These are phyloP conservation scores for Galerina marginata DNA, from an alignment of 768 basidiomycete genomes.

Conservation along the genomic window DNA sequence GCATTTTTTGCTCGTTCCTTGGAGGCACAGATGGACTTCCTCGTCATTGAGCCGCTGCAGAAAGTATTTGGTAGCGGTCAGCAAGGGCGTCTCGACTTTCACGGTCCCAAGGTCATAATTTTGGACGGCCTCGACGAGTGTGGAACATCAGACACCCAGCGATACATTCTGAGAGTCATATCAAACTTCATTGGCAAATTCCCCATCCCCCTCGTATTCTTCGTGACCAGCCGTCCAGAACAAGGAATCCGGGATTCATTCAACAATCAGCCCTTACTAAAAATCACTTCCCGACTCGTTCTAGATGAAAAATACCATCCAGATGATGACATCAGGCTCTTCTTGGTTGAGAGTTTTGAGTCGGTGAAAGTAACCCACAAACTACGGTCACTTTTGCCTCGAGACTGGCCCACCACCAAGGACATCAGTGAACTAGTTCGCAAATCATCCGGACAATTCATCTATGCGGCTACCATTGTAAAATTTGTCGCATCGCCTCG, in stretches of 20 bases:
- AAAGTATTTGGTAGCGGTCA: too few relatives aligned
- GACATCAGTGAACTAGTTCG: too few relatives aligned
- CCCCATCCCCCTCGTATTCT: neutral
- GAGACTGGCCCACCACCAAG: too few relatives aligned
- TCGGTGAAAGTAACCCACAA: too few relatives aligned
- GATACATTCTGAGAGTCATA: conserved; percentile 15
- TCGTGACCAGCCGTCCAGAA: conserved; percentile 13
- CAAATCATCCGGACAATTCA: too few relatives aligned
- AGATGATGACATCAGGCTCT: neutral
- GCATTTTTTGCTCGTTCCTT: conserved; percentile 8
- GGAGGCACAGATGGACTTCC: conserved; percentile 4
- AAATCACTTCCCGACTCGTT: neutral
- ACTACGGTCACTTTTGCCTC: too few relatives aligned
- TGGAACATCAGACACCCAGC: conserved; percentile 2
- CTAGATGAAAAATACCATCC: conserved; percentile 6
- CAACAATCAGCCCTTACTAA: neutral
- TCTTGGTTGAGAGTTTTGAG: too few relatives aligned
- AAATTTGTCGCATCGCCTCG: too few relatives aligned
- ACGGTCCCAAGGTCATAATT: too few relatives aligned
- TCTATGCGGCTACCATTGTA: too few relatives aligned
- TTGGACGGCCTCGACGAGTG: conserved; percentile 20
- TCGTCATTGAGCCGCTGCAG: conserved; percentile 13
- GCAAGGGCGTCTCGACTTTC: too few relatives aligned
- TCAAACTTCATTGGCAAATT: neutral
- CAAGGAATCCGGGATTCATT: conserved; percentile 3